Conservation (phyloP, 441 rosid genomes). For the Brassica balearica region DNA sequence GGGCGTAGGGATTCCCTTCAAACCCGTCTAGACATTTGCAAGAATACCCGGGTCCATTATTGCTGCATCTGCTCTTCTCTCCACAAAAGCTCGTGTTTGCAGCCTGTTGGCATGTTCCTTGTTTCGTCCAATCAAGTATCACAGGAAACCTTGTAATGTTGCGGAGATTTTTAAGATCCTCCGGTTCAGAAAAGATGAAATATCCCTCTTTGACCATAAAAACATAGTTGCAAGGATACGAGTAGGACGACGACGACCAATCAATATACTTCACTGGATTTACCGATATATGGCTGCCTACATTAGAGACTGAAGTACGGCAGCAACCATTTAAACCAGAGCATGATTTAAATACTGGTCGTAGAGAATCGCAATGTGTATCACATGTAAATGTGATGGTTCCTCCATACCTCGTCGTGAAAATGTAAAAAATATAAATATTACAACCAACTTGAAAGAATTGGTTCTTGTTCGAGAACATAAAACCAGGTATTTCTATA, state of each 20-base stretch:
- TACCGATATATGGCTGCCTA: not conserved
- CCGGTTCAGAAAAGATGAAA: not conserved
- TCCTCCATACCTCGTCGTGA: not conserved
- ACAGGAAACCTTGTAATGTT: conserved; percentile 14
- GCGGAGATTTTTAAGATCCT: conserved; percentile 1
- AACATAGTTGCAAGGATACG: not conserved
- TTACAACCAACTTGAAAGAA: not conserved
- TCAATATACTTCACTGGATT: not conserved
- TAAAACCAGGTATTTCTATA: not conserved
- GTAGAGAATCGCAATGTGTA: not conserved
- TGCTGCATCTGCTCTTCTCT: not conserved
- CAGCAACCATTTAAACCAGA: not conserved
- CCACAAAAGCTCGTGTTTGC: not conserved
- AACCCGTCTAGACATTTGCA: conserved; percentile 8
- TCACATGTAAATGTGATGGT: fast-evolving
- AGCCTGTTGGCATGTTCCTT: not conserved
- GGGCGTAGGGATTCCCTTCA: conserved; percentile 1
- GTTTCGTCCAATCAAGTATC: not conserved
- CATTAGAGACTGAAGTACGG: not conserved
- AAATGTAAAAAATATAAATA: not conserved
- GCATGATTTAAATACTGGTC: not conserved
- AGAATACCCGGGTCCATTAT: not conserved
- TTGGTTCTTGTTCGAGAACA: not conserved
- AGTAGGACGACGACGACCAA: not conserved
- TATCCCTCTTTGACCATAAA: not conserved